Evolutionary conservation across 2,329 filamentous ascomycete genomes (phyloP), one percentile per base, ranked within the genome.

Genomic region (Aspergillus quadricinctus): DNA sequence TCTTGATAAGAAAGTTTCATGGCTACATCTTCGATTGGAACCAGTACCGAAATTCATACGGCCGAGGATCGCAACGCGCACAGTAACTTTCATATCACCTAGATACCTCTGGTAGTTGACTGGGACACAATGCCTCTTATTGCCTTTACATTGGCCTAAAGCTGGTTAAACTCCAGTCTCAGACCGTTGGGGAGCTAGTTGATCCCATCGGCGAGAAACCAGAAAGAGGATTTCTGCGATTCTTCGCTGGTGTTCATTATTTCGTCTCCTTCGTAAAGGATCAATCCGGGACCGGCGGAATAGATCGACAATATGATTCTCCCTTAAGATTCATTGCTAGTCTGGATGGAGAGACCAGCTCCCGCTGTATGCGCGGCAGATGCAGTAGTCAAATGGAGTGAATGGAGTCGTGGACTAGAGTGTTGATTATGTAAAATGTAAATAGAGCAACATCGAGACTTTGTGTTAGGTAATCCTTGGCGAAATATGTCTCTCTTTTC

Each of bases 151-250:
- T 7, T 17, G 31, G 14, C 14, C 6, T 45, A 29, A 41, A 51
- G 23, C 19, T 41, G 37, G 46, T 17, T 45, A 23, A 21, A 51
- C 31, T 29, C 48, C 41, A 52, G 53, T 55, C 53, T 55, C 49
- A 55, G 48, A 48, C 54, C 53, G 37, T 43, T 21, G 45, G 56
- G 11, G 50, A 48, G 53, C 56, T 50, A 52, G 49, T 43, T 52
- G 49, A 54, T 40, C 56, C 56, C 52, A 52, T 53, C 56, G 49
- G 56, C 52, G 52, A 37, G 52, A 45, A 57, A 49, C 49, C 56
- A 53, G 53, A 49, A 46, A 48, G 37, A 55, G 37, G 48, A 41
- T 27, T 52, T 11, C 53, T 49, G 49, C 45, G 46, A 45, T 48
- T 37, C 46, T 54, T 31, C 40, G 46, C 46, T 48, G 31, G 31